phyloP scores from a whole-genome alignment of 225 moss, liverwort and hornwort species.

The Thuidium tamariscinum region DNA sequence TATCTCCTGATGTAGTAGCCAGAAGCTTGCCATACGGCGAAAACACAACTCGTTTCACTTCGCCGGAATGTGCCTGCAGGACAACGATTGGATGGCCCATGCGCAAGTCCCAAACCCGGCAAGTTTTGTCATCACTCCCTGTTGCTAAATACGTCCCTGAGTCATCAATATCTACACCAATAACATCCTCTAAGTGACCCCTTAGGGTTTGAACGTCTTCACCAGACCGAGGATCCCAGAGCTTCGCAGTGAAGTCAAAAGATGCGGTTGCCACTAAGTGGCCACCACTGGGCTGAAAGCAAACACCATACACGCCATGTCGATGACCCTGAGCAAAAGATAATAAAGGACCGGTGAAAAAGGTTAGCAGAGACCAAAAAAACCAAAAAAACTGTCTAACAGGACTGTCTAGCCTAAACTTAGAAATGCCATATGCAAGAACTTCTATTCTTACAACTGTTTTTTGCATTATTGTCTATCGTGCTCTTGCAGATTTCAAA shows the following conservation, averaged over 20 bases:
- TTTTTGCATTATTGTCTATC: background rate
- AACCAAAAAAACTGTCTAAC: background rate
- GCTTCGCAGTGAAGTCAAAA: constrained; percentile 95
- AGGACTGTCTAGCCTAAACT: background rate
- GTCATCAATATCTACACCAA: constrained; percentile 98
- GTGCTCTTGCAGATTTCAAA: background rate
- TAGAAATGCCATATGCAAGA: background rate
- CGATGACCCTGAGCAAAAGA: constrained; percentile 67
- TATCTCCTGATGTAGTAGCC: constrained; percentile 95
- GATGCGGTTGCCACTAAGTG: constrained; percentile 95
- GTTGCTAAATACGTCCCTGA: constrained; percentile 88
- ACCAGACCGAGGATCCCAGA: constrained; percentile 92
- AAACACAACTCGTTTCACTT: constrained; percentile 93
- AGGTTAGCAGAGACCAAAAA: background rate
- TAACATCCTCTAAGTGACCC: constrained; percentile 95
- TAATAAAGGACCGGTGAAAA: background rate
- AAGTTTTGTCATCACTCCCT: constrained; percentile 98
- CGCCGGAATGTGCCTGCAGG: constrained; percentile 75
- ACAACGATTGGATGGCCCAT: constrained; percentile 81
- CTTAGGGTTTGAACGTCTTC: constrained; percentile 93
- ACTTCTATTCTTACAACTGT: background rate
- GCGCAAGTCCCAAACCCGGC: constrained; percentile 94
- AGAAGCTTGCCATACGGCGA: constrained; percentile 91
- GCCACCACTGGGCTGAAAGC: constrained; percentile 85
- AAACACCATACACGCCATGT: constrained; percentile 92